These are phyloP conservation scores for Chytriomyces sp. DNA, from an alignment of 192 early-diverging fungal species.

Conservation along the genomic window DNA sequence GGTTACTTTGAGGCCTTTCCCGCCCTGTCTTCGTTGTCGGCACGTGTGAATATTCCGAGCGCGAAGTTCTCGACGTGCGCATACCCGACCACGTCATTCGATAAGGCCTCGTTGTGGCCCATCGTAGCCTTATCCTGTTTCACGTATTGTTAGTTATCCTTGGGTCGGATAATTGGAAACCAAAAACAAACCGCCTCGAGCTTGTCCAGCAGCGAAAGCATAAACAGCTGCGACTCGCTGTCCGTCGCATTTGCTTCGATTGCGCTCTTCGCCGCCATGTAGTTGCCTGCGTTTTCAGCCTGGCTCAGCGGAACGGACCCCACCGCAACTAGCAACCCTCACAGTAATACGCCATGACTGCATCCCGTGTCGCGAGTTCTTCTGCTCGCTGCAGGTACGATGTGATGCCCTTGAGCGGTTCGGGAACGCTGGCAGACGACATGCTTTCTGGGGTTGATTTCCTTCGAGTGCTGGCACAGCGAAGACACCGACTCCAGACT, in stretches of 20 bases:
- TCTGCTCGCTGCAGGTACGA: slow-evolving; percentile 82
- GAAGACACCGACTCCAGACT: too few species aligned
- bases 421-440: slow-evolving; percentile 25
- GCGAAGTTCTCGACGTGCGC: slow-evolving; percentile 90
- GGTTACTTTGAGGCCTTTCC: slow-evolving; percentile 81
- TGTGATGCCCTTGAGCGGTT: slow-evolving; percentile 57
- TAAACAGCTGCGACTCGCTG: slow-evolving; percentile 60
- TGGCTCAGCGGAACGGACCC: too few species aligned
- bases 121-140: too few species aligned
- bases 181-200: slow-evolving; percentile 79
- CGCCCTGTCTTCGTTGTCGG: slow-evolving; percentile 88
- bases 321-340: slow-evolving; percentile 28
- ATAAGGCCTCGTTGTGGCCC: slow-evolving; percentile 76
- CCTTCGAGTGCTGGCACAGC: too few species aligned
- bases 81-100: slow-evolving; percentile 73
- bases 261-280: slow-evolving; percentile 82
- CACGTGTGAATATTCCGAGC: slow-evolving; percentile 82
- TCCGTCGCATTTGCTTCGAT: slow-evolving; percentile 60
- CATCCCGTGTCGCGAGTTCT: slow-evolving; percentile 79
- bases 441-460: background rate
- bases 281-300: slow-evolving; percentile 65
- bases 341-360: slow-evolving; percentile 94
- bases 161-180: too few species aligned
- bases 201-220: slow-evolving; percentile 70
- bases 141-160: too few species aligned